Base-by-base conservation (phyloP, 306 rosid genomes). In the Prosopis cineraria region DNA sequence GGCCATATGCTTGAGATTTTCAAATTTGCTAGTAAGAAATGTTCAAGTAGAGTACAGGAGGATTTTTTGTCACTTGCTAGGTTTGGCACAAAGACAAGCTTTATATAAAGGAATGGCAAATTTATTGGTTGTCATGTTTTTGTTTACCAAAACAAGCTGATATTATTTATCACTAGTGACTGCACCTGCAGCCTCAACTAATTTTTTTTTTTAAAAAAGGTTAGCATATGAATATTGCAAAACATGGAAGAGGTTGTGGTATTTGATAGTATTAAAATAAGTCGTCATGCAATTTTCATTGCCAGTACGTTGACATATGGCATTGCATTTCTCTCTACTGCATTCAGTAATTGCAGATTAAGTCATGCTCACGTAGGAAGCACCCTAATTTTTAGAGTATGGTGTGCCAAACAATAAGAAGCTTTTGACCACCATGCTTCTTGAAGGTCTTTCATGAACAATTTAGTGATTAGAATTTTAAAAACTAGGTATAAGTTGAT, bases 11-110 rank as follows among this genome's bases (percentile, higher is more conserved):
- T n/a, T 78, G 66, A 14, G 52, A 36, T 64, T 84, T 88, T 81
- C 64, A 73, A 86, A 73, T 59, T 87, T 50, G 41, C 37, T 56
- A 68, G 31, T 78, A 33, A 52, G 82, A 14, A 86, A 84, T 43
- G 76, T 83, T 7, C 29, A 19, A 34, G 39, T 47, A 12, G 50
- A 48, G 41, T 30, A 56, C 29, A 13, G 20, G 11, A 64, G 36
- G 48, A 58, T 33, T 70, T 29, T 47, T 36, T 47, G 27, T 39
- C 48, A 30, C 24, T 50, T 71, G 31, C 25, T 71, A 34, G 34
- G 72, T 50, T 73, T 67, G 44, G 43, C 4, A 41, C 29, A 36
- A 10, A 20, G 45, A 17, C 2, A 29, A 20, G n/a, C n/a, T 47
- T 52, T 56, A 47, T 55, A n/a, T 50, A 30, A 20, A 34, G 62